A percentile compares a stretch with the other conserved stretches of the same genome.
These are phyloP conservation scores for Pseudozyma sp. DNA, from an alignment of 1,284 basidiomycete genomes.

Conservation along the genomic window DNA sequence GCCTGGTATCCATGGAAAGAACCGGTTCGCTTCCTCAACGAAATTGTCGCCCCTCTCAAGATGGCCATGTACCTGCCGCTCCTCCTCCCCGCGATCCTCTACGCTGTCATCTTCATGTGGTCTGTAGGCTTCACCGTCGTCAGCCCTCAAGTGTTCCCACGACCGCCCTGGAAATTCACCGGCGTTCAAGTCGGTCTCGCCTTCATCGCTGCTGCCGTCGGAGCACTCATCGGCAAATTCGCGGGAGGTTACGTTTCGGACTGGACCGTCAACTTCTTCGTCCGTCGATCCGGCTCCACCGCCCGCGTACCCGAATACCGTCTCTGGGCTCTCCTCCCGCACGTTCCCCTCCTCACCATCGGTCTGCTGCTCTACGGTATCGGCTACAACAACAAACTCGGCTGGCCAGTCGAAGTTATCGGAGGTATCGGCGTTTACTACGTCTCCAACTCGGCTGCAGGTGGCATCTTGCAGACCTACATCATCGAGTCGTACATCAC, in stretches of 20 bases:
- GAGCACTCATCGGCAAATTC: constrained; percentile 67
- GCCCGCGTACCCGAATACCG: constrained; percentile 69
- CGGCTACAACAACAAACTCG: constrained; percentile 53
- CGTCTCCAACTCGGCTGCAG: constrained; percentile 36
- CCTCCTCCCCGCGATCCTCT: constrained; percentile 64
- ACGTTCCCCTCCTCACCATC: constrained; percentile 62
- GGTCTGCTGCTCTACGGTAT: constrained; percentile 66
- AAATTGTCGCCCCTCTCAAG: constrained; percentile 59
- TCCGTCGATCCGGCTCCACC: constrained; percentile 37
- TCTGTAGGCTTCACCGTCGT: constrained; percentile 68
- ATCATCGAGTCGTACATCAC: constrained; percentile 68
- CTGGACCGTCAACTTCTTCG: constrained; percentile 60
- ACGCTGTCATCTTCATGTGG: constrained; percentile 68
- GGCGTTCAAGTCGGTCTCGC: constrained; percentile 62
- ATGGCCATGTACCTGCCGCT: constrained; percentile 48
- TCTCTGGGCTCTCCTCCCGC: constrained; percentile 65
- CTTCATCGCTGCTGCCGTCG: constrained; percentile 67
- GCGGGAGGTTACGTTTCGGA: constrained; percentile 66
- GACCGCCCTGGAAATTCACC: constrained; percentile 65
- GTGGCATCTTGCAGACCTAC: constrained; percentile 57
- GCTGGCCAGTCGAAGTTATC: constrained; percentile 68
- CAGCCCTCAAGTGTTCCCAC: constrained; percentile 64
- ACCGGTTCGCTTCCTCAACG: constrained; percentile 58
- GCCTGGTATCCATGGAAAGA: constrained; percentile 68
- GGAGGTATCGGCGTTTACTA: constrained; percentile 68